Percentiles rank a stretch among this genome's conserved stretches.
Conservation (phyloP, 2,329 filamentous ascomycete genomes). For the Cytospora paraplurivora region DNA sequence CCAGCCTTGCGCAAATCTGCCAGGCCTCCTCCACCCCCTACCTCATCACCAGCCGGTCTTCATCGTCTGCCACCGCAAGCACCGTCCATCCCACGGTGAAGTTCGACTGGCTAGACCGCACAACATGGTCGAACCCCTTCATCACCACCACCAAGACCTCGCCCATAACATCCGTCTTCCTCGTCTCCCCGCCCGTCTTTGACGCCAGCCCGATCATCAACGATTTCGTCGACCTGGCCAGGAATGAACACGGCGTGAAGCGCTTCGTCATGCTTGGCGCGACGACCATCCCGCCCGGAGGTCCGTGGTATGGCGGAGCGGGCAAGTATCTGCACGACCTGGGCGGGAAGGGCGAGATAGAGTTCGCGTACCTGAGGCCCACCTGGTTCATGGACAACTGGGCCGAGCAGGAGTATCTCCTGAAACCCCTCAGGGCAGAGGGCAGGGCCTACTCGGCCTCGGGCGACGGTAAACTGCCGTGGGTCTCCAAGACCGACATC, state of each 20-base stretch:
- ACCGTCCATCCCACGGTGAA: constrained; percentile 38
- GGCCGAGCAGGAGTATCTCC: constrained; percentile 35
- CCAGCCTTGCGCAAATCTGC: constrained; percentile 43
- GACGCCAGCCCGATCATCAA: constrained; percentile 41
- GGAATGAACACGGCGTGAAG: constrained; percentile 37
- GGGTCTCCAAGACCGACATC: constrained; percentile 50
- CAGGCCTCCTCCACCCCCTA: constrained; percentile 35
- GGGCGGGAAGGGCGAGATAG: constrained; percentile 39
- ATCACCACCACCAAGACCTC: constrained; percentile 18
- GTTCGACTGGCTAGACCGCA: constrained; percentile 49
- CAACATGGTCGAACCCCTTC: constrained; percentile 44
- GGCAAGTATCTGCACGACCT: constrained; percentile 44
- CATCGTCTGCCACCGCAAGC: constrained; percentile 29
- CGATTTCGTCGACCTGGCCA: constrained; percentile 46
- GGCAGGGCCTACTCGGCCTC: constrained; percentile 47
- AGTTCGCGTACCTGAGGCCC: constrained; percentile 48
- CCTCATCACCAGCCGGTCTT: constrained; percentile 44
- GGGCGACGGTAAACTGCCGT: constrained; percentile 48
- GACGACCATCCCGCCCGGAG: constrained; percentile 41
- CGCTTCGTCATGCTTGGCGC: constrained; percentile 50
- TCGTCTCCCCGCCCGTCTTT: constrained; percentile 42
- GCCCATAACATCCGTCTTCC: constrained; percentile 43
- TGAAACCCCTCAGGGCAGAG: constrained; percentile 40
- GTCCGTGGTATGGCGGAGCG: constrained; percentile 40
- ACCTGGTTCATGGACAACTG: constrained; percentile 56